These are phyloP conservation scores for Eurotiales sp. DNA, from an alignment of 2,329 filamentous ascomycete species.

Conservation along the genomic window DNA sequence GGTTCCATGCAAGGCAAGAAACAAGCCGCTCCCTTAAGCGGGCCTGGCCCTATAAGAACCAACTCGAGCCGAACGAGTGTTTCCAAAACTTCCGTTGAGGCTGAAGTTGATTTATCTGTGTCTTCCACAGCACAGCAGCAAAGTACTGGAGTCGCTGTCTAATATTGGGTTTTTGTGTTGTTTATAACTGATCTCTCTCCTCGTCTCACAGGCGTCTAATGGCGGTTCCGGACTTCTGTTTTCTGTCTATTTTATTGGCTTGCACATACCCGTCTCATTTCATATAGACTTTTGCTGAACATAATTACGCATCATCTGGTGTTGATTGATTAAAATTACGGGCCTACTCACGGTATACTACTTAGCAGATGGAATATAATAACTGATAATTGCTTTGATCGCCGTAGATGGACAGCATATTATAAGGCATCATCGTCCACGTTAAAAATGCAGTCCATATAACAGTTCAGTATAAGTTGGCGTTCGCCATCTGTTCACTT, in stretches of 20 bases:
- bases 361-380: too few species aligned
- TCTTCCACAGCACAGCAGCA: constrained; percentile 15
- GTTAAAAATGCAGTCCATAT: too few species aligned
- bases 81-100: constrained; percentile 22
- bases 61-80: constrained; percentile 20
- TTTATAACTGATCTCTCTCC: background rate
- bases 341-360: too few species aligned
- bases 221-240: background rate
- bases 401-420: too few species aligned
- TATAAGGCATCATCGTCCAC: too few species aligned
- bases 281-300: background rate
- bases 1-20: constrained; percentile 13
- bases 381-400: too few species aligned
- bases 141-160: constrained; percentile 12
- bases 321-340: background rate
- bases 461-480: too few species aligned
- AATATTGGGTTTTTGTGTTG: background rate
- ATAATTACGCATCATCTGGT: background rate
- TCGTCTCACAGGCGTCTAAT: constrained; percentile 1
- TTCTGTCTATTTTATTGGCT: background rate
- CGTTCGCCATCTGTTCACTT: too few species aligned
- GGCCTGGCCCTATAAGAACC: constrained; percentile 32
- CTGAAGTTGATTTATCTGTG: constrained; percentile 21
- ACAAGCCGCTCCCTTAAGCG: constrained; percentile 13
- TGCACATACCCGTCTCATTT: background rate